A percentile compares a stretch with the other conserved stretches of the same genome.
phyloP scores from a whole-genome alignment of 805 yeast genomes.

The Tetrapisispora namnaoensis region DNA sequence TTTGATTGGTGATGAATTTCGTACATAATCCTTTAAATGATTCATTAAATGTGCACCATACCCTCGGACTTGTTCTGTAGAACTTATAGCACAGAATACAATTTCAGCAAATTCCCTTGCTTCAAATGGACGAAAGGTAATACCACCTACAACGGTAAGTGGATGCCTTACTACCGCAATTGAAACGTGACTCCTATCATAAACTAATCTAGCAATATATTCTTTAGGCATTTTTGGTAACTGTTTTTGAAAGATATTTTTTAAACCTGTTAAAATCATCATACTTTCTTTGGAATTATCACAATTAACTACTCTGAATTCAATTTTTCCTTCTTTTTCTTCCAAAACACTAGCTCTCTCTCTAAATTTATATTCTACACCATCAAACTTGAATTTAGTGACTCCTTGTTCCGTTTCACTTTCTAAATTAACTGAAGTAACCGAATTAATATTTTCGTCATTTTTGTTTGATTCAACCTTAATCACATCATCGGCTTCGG shows the following conservation, averaged over 20 bases:
- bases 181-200: slow-evolving; percentile 87
- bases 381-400: slow-evolving; percentile 47
- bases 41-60: slow-evolving; percentile 99
- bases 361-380: slow-evolving; percentile 68
- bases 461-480: not conserved
- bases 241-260: slow-evolving; percentile 94
- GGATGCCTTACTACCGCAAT: slow-evolving; percentile 95
- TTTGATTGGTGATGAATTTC: slow-evolving; percentile 74
- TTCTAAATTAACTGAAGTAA: not conserved
- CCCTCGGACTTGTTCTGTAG: slow-evolving; percentile 96
- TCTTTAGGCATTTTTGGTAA: slow-evolving; percentile 98
- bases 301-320: slow-evolving; percentile 92
- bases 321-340: slow-evolving; percentile 86
- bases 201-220: slow-evolving; percentile 87
- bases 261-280: slow-evolving; percentile 88
- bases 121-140: slow-evolving; percentile 90
- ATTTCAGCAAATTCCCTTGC: slow-evolving; percentile 90
- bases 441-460: not conserved
- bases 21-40: slow-evolving; percentile 90
- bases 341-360: slow-evolving; percentile 93
- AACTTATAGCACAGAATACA: slow-evolving; percentile 95
- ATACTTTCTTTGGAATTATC: slow-evolving; percentile 80
- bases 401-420: slow-evolving; percentile 6
- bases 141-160: slow-evolving; percentile 93
- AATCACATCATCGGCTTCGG: not conserved